phyloP scores from a whole-genome alignment of 2,329 filamentous ascomycete genomes.

The Sarocladium strictum region DNA sequence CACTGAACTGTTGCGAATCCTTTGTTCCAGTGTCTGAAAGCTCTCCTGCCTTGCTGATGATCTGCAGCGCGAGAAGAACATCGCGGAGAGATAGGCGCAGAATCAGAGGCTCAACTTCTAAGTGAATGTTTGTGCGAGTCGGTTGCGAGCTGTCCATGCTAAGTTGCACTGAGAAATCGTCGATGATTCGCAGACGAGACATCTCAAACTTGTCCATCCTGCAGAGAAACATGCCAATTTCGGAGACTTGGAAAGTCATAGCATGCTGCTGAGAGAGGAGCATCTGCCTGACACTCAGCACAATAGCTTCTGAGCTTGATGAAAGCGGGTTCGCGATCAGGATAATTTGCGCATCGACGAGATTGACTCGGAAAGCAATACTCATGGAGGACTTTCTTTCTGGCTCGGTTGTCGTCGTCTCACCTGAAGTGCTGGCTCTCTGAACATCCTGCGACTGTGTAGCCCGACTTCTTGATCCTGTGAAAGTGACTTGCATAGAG shows the following conservation, averaged over 20 bases:
- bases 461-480: conserved; percentile 17
- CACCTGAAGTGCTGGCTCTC: conserved; percentile 14
- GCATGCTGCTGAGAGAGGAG: conserved; percentile 91
- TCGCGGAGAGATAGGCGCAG: conserved; percentile 86
- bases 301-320: conserved; percentile 88
- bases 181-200: conserved; percentile 82
- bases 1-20: conserved; percentile 22
- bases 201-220: conserved; percentile 98
- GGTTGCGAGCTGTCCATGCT: conserved; percentile 68
- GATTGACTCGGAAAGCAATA: conserved; percentile 82
- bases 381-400: conserved; percentile 45
- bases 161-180: conserved; percentile 90
- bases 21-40: conserved; percentile 58
- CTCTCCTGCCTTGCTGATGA: conserved; percentile 84
- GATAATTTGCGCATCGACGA: conserved; percentile 95
- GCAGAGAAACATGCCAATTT: conserved; percentile 97
- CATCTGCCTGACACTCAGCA: conserved; percentile 89
- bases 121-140: conserved; percentile 69
- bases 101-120: conserved; percentile 87
- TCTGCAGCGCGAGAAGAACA: conserved; percentile 89
- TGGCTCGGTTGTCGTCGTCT: background rate
- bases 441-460: background rate
- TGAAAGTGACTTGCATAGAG: conserved; percentile 43
- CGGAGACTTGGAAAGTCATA: conserved; percentile 84
- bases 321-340: conserved; percentile 92